phyloP scores from a whole-genome alignment of 805 yeast genomes.

The Lipomyces sp. region DNA sequence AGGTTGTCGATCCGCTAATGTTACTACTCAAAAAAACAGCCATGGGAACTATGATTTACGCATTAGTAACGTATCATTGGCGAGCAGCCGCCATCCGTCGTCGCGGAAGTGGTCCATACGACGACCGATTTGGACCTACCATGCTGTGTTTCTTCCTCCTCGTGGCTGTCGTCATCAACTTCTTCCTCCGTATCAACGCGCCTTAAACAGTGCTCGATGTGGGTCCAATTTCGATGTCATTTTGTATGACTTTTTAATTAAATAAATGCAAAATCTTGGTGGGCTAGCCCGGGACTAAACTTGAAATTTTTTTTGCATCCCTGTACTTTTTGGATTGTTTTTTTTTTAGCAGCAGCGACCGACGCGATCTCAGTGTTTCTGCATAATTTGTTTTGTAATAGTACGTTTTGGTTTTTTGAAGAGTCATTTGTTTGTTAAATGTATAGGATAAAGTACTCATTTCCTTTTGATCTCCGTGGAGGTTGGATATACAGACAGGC shows the following conservation, averaged over 20 bases:
- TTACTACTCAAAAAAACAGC: conserved; percentile 50
- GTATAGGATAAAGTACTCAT: neutral
- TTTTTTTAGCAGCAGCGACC: neutral
- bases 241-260: neutral
- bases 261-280: neutral
- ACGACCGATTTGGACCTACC: conserved; percentile 98
- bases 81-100: conserved; percentile 98
- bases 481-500: neutral
- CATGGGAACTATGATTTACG: conserved; percentile 97
- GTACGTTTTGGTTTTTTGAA: neutral
- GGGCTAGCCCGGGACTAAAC: no score
- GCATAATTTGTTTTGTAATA: neutral
- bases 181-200: conserved; percentile 70
- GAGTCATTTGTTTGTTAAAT: neutral
- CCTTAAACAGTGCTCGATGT: neutral
- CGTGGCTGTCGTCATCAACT: conserved; percentile 92
- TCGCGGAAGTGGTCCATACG: conserved; percentile 99
- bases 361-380: neutral
- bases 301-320: no score
- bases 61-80: conserved; percentile 97
- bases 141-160: conserved; percentile 91
- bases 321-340: neutral
- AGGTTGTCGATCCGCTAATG: neutral
- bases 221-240: neutral
- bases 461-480: neutral